Conservation (phyloP, 2,329 filamentous ascomycete species). For the Fusarium verrucosum region DNA sequence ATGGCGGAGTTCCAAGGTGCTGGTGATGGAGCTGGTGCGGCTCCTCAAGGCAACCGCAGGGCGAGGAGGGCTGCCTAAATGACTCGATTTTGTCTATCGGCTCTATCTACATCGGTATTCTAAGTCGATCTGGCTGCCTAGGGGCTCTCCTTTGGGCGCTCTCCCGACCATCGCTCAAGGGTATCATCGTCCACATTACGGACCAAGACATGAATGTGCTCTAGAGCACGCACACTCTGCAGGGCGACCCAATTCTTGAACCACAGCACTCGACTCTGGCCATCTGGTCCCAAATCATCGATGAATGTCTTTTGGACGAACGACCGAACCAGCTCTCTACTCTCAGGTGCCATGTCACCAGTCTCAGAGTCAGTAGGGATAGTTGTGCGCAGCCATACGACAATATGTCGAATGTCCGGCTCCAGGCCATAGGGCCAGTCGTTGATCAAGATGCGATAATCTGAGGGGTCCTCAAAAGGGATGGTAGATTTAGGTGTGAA, state of each 20-base stretch:
- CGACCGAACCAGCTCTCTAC: conserved; percentile 68
- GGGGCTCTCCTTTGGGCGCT: conserved; percentile 52
- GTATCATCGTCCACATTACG: conserved; percentile 62
- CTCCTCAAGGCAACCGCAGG: conserved; percentile 60
- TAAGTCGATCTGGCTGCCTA: conserved; percentile 10
- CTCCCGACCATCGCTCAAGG: conserved; percentile 63
- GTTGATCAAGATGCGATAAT: conserved; percentile 80
- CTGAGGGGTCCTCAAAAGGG: conserved; percentile 64
- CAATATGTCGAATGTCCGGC: conserved; percentile 76
- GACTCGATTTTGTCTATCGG: conserved; percentile 6
- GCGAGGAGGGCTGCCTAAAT: conserved; percentile 63
- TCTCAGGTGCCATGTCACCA: conserved; percentile 76
- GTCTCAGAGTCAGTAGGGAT: conserved; percentile 76
- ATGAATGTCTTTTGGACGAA: conserved; percentile 78
- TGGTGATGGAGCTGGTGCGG: conserved; percentile 47
- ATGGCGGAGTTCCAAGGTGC: conserved; percentile 59
- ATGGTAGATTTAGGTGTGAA: conserved; percentile 61
- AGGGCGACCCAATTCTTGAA: conserved; percentile 94
- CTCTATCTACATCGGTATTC: conserved; percentile 3
- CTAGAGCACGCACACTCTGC: conserved; percentile 86
- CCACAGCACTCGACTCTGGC: conserved; percentile 72
- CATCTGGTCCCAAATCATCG: conserved; percentile 60
- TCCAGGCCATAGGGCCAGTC: conserved; percentile 92
- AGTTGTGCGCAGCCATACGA: conserved; percentile 88
- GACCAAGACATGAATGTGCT: conserved; percentile 86